A percentile compares a stretch with the other conserved stretches of the same genome.
Conservation (phyloP, 1,284 basidiomycete genomes). For the Melanopsichium pennsylvanicum region DNA sequence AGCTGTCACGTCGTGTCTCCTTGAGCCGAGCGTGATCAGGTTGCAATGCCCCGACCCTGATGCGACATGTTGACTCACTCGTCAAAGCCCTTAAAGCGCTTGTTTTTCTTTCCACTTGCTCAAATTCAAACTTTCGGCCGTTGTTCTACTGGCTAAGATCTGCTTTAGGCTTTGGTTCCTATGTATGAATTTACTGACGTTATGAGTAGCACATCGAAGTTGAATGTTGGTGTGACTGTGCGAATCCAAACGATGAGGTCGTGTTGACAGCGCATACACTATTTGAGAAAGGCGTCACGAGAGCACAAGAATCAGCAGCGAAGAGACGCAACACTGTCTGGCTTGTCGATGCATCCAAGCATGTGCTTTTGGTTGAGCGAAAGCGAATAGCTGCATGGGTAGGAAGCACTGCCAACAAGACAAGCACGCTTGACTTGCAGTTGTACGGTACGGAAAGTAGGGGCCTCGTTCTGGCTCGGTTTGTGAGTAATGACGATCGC, state of each 20-base stretch:
- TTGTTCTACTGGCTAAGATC: too few relatives aligned
- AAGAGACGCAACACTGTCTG: background rate
- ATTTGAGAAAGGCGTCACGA: background rate
- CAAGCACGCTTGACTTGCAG: constrained; percentile 11
- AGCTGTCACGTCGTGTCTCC: background rate
- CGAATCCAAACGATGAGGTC: background rate
- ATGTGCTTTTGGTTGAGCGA: background rate
- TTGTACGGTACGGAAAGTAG: background rate
- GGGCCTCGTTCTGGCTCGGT: background rate
- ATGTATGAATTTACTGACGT: too few relatives aligned
- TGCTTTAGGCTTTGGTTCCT: too few relatives aligned
- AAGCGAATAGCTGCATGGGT: constrained; percentile 6
- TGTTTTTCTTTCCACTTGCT: too few relatives aligned
- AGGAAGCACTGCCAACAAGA: constrained; percentile 8
- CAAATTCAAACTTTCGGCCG: too few relatives aligned
- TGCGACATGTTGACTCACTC: too few relatives aligned
- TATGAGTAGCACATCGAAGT: too few relatives aligned
- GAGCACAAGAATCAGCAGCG: constrained; percentile 1
- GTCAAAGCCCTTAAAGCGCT: too few relatives aligned
- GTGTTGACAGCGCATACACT: background rate
- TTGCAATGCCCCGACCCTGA: constrained; percentile 6
- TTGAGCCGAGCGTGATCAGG: background rate
- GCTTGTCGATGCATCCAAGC: background rate
- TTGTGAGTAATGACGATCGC: background rate
- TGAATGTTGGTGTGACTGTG: too few relatives aligned